A percentile compares a stretch with the other conserved stretches of the same genome.
These are phyloP conservation scores for Kodamaea plutei DNA, from an alignment of 1,139 yeast species.

Conservation along the genomic window DNA sequence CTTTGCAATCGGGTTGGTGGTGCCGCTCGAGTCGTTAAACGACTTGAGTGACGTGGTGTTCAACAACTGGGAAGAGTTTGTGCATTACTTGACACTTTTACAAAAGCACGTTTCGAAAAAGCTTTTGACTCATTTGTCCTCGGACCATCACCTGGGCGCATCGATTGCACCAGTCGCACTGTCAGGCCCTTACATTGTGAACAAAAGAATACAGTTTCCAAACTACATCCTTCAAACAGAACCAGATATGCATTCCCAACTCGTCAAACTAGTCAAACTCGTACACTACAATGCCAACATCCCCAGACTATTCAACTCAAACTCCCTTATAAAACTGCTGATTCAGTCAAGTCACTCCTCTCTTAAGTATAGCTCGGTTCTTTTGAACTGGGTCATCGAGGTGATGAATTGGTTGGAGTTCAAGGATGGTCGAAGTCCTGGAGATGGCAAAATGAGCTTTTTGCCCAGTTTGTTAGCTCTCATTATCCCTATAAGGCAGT, in stretches of 20 bases:
- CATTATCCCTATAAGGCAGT: conserved; percentile 34
- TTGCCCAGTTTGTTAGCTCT: conserved; percentile 46
- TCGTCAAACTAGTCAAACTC: conserved; percentile 34
- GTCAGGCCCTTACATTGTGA: conserved; percentile 29
- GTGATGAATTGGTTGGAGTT: conserved; percentile 58
- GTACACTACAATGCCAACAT: conserved; percentile 40
- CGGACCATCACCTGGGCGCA: conserved; percentile 1
- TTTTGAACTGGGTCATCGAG: conserved; percentile 55
- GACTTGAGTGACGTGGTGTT: conserved; percentile 39
- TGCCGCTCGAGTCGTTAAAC: conserved; percentile 38
- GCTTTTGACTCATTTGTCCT: conserved; percentile 22
- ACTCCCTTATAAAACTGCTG: conserved; percentile 27
- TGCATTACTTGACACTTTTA: conserved; percentile 35
- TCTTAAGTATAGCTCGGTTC: conserved; percentile 12
- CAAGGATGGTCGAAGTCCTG: conserved; percentile 45
- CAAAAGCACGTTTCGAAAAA: conserved; percentile 39
- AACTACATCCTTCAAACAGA: conserved; percentile 38
- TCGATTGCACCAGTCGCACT: too few species aligned
- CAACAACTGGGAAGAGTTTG: conserved; percentile 48
- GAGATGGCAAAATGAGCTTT: conserved; percentile 20
- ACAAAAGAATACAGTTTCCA: conserved; percentile 40
- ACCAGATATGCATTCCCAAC: conserved; percentile 33
- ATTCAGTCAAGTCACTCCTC: conserved; percentile 2
- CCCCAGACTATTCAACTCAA: conserved; percentile 43
- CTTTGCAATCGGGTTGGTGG: conserved; percentile 45